Conservation (phyloP, 257 asterid genomes). For the Ophiorrhiza pumila region DNA sequence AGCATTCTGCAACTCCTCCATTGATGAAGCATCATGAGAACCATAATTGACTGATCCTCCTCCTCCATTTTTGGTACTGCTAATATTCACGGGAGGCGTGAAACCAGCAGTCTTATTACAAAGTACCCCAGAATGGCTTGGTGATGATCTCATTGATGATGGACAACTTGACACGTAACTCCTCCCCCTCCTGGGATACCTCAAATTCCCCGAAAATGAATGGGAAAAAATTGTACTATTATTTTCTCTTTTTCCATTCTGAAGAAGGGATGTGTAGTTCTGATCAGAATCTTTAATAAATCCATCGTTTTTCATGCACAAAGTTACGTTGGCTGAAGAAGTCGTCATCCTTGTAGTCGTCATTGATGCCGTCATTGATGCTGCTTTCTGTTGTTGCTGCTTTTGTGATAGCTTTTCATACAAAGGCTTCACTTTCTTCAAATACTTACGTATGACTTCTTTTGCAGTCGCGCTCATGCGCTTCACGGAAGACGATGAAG, state of each 20-base stretch:
- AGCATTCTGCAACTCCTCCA: constrained; percentile 88
- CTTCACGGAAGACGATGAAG: constrained; percentile 23
- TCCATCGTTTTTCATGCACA: constrained; percentile 22
- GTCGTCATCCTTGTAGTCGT: background rate
- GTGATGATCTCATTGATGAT: constrained; percentile 80
- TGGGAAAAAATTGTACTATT: constrained; percentile 25
- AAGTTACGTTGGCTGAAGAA: constrained; percentile 20
- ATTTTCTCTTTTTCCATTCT: constrained; percentile 9
- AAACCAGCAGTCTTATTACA: constrained; percentile 29
- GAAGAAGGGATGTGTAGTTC: constrained; percentile 9
- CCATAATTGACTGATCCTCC: background rate
- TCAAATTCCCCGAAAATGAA: constrained; percentile 70
- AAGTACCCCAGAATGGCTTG: constrained; percentile 54
- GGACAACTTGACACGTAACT: constrained; percentile 75
- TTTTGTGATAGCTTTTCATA: constrained; percentile 60
- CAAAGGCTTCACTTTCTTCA: constrained; percentile 72
- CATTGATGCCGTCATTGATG: background rate
- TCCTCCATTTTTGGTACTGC: background rate
- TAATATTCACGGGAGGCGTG: constrained; percentile 31
- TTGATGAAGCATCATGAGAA: constrained; percentile 51
- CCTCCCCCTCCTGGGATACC: constrained; percentile 55
- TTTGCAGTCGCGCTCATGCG: constrained; percentile 61
- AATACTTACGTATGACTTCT: constrained; percentile 64
- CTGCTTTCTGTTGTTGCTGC: constrained; percentile 21
- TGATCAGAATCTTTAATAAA: background rate